phyloP scores from a whole-genome alignment of 1,139 yeast species.

The Candida gigantensis region DNA sequence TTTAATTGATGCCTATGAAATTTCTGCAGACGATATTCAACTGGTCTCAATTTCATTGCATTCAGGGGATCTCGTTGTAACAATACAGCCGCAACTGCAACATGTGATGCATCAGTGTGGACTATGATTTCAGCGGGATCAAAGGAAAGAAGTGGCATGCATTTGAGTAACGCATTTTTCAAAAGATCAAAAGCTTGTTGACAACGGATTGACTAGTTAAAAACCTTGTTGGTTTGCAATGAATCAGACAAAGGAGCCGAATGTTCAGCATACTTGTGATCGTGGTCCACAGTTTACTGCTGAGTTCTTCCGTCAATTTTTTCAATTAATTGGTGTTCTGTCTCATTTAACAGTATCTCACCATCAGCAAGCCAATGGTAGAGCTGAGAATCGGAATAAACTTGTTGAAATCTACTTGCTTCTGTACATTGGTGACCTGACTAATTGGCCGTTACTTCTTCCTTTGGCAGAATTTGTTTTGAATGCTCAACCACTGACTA shows the following conservation, averaged over 20 bases:
- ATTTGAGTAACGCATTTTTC: background rate
- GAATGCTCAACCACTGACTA: background rate
- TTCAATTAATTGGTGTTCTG: background rate
- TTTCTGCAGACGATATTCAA: conserved; percentile 1
- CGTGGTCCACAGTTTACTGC: background rate
- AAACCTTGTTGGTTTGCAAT: background rate
- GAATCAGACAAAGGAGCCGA: background rate
- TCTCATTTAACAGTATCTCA: background rate
- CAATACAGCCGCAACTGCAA: background rate
- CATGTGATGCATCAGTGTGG: background rate
- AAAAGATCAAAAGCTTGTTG: background rate
- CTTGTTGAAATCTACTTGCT: background rate
- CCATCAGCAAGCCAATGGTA: conserved; percentile 1
- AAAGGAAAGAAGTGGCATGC: background rate
- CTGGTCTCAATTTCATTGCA: background rate
- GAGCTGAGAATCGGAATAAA: background rate
- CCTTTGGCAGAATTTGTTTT: background rate
- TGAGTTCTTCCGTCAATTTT: background rate
- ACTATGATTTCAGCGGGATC: background rate
- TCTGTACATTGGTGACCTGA: background rate
- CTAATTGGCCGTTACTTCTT: background rate
- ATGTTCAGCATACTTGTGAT: background rate
- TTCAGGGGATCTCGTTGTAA: conserved; percentile 1
- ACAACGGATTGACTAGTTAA: conserved; percentile 1
- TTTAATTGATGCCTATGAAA: background rate